Evolutionary conservation across 257 asterid genomes (phyloP).

Genomic region (Scutellaria galericulata): DNA sequence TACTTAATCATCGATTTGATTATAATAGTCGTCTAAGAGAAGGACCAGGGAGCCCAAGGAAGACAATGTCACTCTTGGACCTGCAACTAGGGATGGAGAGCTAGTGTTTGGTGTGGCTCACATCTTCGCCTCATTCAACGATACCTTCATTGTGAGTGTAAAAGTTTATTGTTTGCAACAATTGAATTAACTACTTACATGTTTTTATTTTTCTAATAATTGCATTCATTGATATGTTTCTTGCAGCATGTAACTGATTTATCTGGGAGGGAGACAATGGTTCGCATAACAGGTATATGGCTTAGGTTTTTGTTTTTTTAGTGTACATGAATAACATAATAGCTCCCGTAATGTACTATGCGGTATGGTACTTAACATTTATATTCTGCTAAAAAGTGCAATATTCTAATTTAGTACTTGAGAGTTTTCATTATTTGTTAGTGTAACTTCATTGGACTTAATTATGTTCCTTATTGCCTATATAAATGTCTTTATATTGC

Average conservation of each 20-base stretch:
- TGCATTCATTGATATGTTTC: neutral
- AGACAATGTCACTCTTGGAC: slow-evolving; percentile 84
- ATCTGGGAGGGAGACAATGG: slow-evolving; percentile 92
- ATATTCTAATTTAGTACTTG: neutral
- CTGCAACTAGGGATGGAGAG: slow-evolving; percentile 82
- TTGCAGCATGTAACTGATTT: slow-evolving; percentile 89
- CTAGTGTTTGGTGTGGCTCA: slow-evolving; percentile 74
- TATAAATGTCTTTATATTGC: neutral
- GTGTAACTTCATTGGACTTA: neutral
- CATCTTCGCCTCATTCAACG: slow-evolving; percentile 82
- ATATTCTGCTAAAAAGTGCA: neutral
- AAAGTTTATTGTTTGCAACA: neutral
- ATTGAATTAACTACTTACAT: neutral
- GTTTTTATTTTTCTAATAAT: neutral
- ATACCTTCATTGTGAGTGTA: slow-evolving; percentile 72
- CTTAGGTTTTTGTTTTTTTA: neutral
- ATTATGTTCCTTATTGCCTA: neutral
- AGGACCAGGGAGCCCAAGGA: slow-evolving; percentile 87
- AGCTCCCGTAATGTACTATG: neutral
- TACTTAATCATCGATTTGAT: neutral
- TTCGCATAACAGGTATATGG: slow-evolving; percentile 75
- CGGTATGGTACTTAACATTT: neutral
- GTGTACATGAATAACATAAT: neutral
- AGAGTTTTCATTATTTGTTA: neutral
- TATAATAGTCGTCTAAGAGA: slow-evolving; percentile 78